Evolutionary conservation across 352 stramenopile species (phyloP).

Genomic region (Aphanomyces astaci): DNA sequence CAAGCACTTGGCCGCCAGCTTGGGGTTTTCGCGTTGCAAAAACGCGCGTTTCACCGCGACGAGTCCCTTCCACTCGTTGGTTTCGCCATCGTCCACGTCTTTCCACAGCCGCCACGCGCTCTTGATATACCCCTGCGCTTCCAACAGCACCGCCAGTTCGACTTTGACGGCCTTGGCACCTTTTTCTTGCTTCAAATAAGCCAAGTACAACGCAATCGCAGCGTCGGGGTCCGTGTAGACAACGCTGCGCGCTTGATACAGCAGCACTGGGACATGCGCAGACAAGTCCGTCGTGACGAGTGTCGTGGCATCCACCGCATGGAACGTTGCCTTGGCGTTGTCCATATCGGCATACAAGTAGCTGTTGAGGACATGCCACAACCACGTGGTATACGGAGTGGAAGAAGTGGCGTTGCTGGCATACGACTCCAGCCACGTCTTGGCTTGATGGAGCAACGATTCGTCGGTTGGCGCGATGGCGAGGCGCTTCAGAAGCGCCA

Average conservation of each 20-base stretch:
- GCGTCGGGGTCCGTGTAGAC: not conserved
- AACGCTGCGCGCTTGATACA: slow-evolving; percentile 4
- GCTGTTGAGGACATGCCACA: slow-evolving; percentile 14
- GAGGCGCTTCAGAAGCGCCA: slow-evolving; percentile 6
- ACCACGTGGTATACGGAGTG: not conserved
- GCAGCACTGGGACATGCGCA: not conserved
- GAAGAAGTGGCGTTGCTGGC: not conserved
- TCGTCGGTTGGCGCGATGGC: not conserved
- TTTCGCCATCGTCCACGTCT: not conserved
- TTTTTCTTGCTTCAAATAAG: not conserved
- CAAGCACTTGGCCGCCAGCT: not conserved
- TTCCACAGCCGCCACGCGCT: slow-evolving; percentile 12
- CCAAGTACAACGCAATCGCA: not conserved
- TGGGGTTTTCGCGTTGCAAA: slow-evolving; percentile 2
- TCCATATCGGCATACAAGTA: slow-evolving; percentile 39
- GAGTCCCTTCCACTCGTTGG: slow-evolving; percentile 14
- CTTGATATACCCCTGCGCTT: slow-evolving; percentile 7
- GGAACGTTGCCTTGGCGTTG: slow-evolving; percentile 56
- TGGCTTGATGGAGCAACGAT: not conserved
- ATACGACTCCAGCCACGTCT: not conserved
- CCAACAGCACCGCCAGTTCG: slow-evolving; percentile 8
- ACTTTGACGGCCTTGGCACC: not conserved
- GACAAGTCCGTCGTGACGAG: not conserved
- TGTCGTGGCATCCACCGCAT: slow-evolving; percentile 42
- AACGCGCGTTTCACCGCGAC: not conserved